Base-by-base conservation (phyloP, 768 basidiomycete species). In the Pleurotus giganteus region DNA sequence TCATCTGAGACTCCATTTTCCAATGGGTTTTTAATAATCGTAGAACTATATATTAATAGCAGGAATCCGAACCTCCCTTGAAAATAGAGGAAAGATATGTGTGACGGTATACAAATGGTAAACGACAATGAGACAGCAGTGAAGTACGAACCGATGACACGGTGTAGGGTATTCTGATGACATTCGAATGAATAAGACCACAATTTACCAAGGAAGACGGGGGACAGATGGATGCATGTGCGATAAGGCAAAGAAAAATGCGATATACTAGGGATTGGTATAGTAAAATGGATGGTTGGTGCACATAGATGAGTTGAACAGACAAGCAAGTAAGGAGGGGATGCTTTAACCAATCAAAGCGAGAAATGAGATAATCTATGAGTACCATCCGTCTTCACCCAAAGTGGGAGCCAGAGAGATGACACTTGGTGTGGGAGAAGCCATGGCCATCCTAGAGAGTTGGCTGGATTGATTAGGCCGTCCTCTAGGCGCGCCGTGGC, bases 311-410 rank as follows among this genome's bases (percentile, higher is more conserved):
- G 36, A 47, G 17, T 29, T 54, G 19, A 45, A 17, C 8, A 23
- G 43, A 37, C 47, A 43, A 50, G 41, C 13, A 34, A 47, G 19
- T 41, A 39, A 57, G 42, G 46, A 52, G 41, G 47, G 49, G 60
- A 23, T 47, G 41, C 34, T 11, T 4, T 24, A 45, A 29, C 52
- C 29, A 32, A 15, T n/a, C 5, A 39, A 31, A 24, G 44, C 42
- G 1, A n/a, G 50, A 41, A 19, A 19, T 29, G 37, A 41, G 19
- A 39, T 43, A 27, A 51, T 58, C 72, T 74, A 89, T 61, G 74
- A 72, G 81, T 84, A 93, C 91, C 91, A 94, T 31, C 91, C 91
- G 44, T 93, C 86, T 1, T 83, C 76, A 37, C 82, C 82, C 55
- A 82, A 74, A 0, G 88, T 91, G 5, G 86, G 88, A 7, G 84